A percentile compares a stretch with the other conserved stretches of the same genome.
Evolutionary conservation across 2,329 filamentous ascomycete genomes (phyloP).

Genomic region (Fusarium acutatum): DNA sequence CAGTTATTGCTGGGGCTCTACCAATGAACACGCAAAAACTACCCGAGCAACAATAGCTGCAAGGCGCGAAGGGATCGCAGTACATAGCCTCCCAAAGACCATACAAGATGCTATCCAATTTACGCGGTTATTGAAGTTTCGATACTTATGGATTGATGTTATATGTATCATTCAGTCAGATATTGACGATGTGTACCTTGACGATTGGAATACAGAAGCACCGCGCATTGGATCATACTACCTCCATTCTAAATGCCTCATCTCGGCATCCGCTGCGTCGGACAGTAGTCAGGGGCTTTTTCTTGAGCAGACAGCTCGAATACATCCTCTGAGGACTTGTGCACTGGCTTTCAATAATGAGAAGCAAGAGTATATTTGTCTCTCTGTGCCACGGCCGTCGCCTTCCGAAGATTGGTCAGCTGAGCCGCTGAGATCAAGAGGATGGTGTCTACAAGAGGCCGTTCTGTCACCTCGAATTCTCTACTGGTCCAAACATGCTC

Average conservation of each 20-base stretch:
- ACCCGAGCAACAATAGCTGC: background rate
- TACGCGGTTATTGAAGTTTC: background rate
- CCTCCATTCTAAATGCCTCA: constrained; percentile 1
- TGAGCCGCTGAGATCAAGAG: background rate
- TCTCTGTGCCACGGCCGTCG: background rate
- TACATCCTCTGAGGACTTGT: background rate
- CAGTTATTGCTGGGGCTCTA: background rate
- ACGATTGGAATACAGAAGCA: constrained; percentile 7
- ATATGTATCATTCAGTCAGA: constrained; percentile 5
- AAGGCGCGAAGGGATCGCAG: background rate
- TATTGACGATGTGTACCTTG: background rate
- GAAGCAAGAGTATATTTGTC: background rate
- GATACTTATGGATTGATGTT: constrained; percentile 5
- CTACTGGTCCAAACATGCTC: background rate
- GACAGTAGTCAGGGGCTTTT: constrained; percentile 10
- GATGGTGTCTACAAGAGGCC: background rate
- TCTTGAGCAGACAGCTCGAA: background rate
- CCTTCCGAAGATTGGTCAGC: background rate
- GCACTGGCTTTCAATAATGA: background rate
- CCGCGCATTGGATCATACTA: constrained; percentile 14
- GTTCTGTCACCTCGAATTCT: background rate
- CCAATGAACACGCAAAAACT: background rate
- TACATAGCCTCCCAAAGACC: background rate
- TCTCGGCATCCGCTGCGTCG: background rate
- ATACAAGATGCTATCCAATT: background rate